These are phyloP conservation scores for Fragaria nilgerrensis DNA, from an alignment of 306 rosid species.

Conservation along the genomic window DNA sequence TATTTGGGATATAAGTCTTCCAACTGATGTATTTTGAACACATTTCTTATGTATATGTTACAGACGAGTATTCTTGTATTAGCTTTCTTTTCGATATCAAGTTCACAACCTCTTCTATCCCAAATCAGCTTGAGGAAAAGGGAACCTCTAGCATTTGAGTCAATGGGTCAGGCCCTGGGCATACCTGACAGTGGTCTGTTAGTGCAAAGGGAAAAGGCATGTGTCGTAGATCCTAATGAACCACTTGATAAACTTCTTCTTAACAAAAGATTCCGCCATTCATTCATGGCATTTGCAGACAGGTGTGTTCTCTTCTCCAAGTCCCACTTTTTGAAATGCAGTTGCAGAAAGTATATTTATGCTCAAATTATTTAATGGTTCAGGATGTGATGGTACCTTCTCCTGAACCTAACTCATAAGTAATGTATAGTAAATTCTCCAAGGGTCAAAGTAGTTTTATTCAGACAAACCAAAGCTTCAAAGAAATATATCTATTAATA, in stretches of 20 bases:
- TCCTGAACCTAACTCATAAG: background rate
- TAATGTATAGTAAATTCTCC: background rate
- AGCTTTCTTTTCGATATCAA: conserved; percentile 85
- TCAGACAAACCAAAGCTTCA: background rate
- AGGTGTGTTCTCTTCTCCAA: conserved; percentile 48
- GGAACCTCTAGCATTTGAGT: conserved; percentile 57
- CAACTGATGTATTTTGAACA: conserved; percentile 24
- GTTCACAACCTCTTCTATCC: conserved; percentile 93
- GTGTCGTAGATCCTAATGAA: conserved; percentile 62
- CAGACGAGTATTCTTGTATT: conserved; percentile 86
- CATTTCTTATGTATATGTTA: conserved; percentile 31
- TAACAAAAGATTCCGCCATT: conserved; percentile 76
- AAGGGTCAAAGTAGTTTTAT: background rate
- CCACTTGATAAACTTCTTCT: conserved; percentile 86
- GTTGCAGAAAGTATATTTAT: background rate
- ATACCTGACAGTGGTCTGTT: conserved; percentile 85
- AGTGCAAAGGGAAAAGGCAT: conserved; percentile 47
- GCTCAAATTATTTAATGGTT: background rate
- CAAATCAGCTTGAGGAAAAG: conserved; percentile 89
- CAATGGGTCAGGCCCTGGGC: conserved; percentile 98
- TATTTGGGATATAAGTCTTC: background rate
- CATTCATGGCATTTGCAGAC: conserved; percentile 93
- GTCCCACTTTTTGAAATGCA: conserved; percentile 13
- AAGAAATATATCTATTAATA: background rate
- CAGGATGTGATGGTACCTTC: background rate